phyloP scores from a whole-genome alignment of 2,329 filamentous ascomycete genomes.

The Neofusicoccum cordaticola region DNA sequence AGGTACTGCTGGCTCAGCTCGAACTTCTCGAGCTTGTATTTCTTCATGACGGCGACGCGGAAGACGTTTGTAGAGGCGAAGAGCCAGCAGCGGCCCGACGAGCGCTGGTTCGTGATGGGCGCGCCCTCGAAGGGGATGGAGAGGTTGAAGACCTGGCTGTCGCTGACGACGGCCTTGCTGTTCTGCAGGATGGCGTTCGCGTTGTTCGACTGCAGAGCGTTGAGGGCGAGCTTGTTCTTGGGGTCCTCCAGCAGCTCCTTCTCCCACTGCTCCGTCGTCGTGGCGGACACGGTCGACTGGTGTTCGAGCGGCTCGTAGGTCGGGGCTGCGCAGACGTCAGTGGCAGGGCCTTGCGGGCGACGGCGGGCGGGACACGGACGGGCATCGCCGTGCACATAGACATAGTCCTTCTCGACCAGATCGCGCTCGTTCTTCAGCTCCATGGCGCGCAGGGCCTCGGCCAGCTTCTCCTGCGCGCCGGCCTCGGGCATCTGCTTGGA shows the following conservation, averaged over 20 bases:
- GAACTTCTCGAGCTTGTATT: conserved; percentile 72
- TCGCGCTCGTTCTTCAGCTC: conserved; percentile 43
- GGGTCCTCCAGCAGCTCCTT: conserved; percentile 61
- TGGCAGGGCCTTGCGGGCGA: not conserved
- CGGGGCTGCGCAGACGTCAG: conserved; percentile 23
- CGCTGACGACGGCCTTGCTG: conserved; percentile 59
- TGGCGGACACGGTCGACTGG: conserved; percentile 47
- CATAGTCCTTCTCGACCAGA: conserved; percentile 49
- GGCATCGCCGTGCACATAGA: conserved; percentile 51
- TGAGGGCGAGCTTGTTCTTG: conserved; percentile 71
- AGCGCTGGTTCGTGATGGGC: conserved; percentile 81
- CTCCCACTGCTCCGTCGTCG: conserved; percentile 59
- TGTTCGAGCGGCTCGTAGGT: conserved; percentile 27
- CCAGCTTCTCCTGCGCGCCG: conserved; percentile 38
- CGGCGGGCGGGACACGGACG: conserved; percentile 22
- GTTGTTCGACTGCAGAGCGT: conserved; percentile 66
- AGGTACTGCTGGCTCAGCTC: conserved; percentile 86
- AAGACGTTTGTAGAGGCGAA: conserved; percentile 92
- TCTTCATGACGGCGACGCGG: conserved; percentile 82
- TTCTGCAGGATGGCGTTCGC: conserved; percentile 65
- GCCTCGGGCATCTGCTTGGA: conserved; percentile 33
- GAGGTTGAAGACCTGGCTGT: conserved; percentile 80
- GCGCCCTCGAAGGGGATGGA: conserved; percentile 77
- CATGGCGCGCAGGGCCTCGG: conserved; percentile 44
- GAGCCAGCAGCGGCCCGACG: conserved; percentile 84